A percentile compares a stretch with the other conserved stretches of the same genome.
Conservation (phyloP, 495 filamentous ascomycete genomes). For the Xylaria grammica region DNA sequence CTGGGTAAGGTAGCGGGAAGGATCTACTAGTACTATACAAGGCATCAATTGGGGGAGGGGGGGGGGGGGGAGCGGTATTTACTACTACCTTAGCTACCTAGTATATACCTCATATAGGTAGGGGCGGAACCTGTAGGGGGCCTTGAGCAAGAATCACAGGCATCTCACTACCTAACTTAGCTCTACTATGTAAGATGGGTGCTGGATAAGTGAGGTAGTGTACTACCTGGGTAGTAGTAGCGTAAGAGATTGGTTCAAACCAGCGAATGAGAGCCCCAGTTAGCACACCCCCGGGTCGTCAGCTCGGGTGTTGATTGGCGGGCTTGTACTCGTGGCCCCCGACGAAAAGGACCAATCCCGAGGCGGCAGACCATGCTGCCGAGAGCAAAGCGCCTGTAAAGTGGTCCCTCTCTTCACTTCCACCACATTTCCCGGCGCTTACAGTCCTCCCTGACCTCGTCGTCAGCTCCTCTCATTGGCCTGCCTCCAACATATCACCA, state of each 20-base stretch:
- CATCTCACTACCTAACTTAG: too few relatives aligned
- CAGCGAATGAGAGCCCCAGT: neutral
- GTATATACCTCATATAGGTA: too few relatives aligned
- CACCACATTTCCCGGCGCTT: conserved; percentile 39
- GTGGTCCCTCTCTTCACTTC: conserved; percentile 23
- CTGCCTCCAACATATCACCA: conserved; percentile 33
- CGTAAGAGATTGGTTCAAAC: conserved; percentile 1
- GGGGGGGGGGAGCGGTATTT: too few relatives aligned
- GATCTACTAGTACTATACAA: too few relatives aligned
- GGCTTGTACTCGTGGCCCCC: conserved; percentile 3
- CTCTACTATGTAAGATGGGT: too few relatives aligned
- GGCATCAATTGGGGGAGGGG: too few relatives aligned
- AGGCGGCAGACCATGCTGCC: conserved; percentile 24
- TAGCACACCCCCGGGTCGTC: neutral
- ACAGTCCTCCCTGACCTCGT: conserved; percentile 27
- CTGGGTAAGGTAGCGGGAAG: too few relatives aligned
- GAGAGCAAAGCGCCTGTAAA: conserved; percentile 21
- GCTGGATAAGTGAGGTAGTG: too few relatives aligned
- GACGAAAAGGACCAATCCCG: conserved; percentile 29
- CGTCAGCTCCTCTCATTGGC: conserved; percentile 34
- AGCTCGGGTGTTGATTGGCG: conserved; percentile 11
- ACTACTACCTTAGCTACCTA: too few relatives aligned
- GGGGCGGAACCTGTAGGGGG: too few relatives aligned
- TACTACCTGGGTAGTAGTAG: too few relatives aligned
- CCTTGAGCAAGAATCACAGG: too few relatives aligned